phyloP scores from a whole-genome alignment of 352 stramenopile species.

The Globisporangium spiculum region DNA sequence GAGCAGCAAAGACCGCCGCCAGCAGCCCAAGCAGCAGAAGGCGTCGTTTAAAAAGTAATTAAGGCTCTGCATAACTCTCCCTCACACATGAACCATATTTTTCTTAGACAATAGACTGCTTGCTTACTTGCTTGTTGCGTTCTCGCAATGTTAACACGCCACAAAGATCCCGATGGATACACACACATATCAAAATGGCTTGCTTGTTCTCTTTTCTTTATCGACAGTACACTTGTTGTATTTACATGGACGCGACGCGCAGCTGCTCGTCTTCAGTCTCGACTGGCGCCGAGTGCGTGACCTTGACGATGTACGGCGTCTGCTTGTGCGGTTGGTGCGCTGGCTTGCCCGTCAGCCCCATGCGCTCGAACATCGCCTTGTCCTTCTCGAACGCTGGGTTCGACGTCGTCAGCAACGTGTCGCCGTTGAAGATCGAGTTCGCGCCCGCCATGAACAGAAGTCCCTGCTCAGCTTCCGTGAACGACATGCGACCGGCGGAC shows the following conservation, averaged over 20 bases:
- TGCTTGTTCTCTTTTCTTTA: neutral
- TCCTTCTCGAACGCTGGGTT: constrained; percentile 97
- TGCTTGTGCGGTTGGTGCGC: constrained; percentile 89
- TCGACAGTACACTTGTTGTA: constrained; percentile 11
- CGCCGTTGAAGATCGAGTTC: constrained; percentile 99
- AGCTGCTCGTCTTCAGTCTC: constrained; percentile 23
- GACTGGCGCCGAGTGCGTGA: constrained; percentile 60
- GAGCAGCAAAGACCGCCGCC: constrained; percentile 21
- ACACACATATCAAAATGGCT: neutral
- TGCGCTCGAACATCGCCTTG: constrained; percentile 91
- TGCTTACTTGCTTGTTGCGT: neutral
- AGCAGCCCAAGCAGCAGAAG: constrained; percentile 14
- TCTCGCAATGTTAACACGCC: neutral
- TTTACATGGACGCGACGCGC: constrained; percentile 23
- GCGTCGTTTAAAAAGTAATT: constrained; percentile 15
- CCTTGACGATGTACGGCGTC: constrained; percentile 82
- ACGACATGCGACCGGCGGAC: constrained; percentile 95
- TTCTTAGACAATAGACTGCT: neutral
- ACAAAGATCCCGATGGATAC: neutral
- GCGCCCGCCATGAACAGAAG: constrained; percentile 97
- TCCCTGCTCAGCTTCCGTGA: constrained; percentile 95
- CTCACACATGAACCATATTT: constrained; percentile 1
- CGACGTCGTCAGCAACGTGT: constrained; percentile 95
- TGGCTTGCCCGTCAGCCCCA: constrained; percentile 94
- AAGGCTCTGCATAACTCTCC: neutral